These are phyloP conservation scores for Fraxinus excelsior DNA, from an alignment of 257 asterid genomes.

Conservation along the genomic window DNA sequence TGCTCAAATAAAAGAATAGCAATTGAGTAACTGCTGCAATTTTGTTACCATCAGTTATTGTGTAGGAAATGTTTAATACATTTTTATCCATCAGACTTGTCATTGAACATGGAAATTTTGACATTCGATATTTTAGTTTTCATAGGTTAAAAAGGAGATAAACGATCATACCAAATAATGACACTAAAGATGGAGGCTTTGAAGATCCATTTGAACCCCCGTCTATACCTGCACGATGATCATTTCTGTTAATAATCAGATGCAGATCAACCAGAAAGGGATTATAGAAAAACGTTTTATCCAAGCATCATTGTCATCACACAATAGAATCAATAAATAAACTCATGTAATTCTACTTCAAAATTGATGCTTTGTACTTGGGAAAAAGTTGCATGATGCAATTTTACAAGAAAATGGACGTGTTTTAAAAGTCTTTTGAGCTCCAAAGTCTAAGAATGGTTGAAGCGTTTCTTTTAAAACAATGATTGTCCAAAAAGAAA, in stretches of 20 bases:
- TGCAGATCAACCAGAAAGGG: background rate
- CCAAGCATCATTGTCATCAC: background rate
- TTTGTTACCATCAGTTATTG: too few relatives aligned
- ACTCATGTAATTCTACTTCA: background rate
- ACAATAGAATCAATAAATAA: background rate
- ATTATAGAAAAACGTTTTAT: background rate
- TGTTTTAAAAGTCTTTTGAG: too few relatives aligned
- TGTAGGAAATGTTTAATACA: too few relatives aligned
- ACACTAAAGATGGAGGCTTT: conserved; percentile 68
- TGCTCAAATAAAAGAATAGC: too few relatives aligned
- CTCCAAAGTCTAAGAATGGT: background rate
- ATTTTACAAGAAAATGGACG: background rate
- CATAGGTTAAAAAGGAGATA: background rate
- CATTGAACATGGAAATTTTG: background rate
- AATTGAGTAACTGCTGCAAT: too few relatives aligned
- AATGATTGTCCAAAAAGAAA: too few relatives aligned
- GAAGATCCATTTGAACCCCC: conserved; percentile 51
- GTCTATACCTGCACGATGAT: conserved; percentile 54
- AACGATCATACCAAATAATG: conserved; percentile 62
- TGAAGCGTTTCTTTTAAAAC: background rate
- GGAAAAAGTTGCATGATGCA: background rate
- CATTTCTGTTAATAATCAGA: background rate
- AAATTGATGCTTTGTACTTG: background rate
- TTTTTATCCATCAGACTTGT: too few relatives aligned
- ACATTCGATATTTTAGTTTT: background rate